Evolutionary conservation across 176 grass and related monocot species (phyloP), one percentile per base, ranked within the genome.

Genomic region (Metroxylon sagu): DNA sequence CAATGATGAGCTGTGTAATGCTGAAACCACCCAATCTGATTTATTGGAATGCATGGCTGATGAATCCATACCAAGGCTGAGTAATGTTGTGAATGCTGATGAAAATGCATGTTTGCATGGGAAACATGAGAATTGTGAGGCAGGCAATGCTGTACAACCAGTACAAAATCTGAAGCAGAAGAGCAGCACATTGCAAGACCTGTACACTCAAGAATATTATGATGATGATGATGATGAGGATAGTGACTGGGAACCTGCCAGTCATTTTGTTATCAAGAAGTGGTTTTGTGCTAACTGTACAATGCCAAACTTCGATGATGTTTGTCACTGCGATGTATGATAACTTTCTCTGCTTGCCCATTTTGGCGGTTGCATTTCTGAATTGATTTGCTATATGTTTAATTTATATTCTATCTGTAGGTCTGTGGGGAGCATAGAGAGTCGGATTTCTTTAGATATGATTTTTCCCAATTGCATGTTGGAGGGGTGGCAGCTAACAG

Each of bases 251-350:
- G 83, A 90, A 55, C 87, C 93, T 43, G 62, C 77, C 66, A 65
- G 55, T 77, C 52, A 52, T 39, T 63, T 77, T 78, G 75, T 65
- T 77, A 29, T 65, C 25, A 69, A 80, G 54, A 91, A 76, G 28
- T 85, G 80, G 83, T 91, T 83, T 80, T 97, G 93, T 70, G 62
- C 79, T 29, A 97, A 91, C 62, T 91, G 87, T 72, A 88, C 81
- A 52, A 51, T 83, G 62, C 78, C 77, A 75, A 91, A 82, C 61
- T 80, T 80, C 62, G 69, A 85, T 16, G 73, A 59, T 51, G 15
- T 82, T 59, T 16, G 52, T 65, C 26, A 79, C 62, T 91, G 93
- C 29, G 49, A 70, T 65, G 92, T 97, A 75, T 62, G 55, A 23
- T 68, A 57, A 8, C 26, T 7, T 60, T 27, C 28, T 10, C 35